Conservation (phyloP, 139 green algal species). For the Micractinium conductrix region DNA sequence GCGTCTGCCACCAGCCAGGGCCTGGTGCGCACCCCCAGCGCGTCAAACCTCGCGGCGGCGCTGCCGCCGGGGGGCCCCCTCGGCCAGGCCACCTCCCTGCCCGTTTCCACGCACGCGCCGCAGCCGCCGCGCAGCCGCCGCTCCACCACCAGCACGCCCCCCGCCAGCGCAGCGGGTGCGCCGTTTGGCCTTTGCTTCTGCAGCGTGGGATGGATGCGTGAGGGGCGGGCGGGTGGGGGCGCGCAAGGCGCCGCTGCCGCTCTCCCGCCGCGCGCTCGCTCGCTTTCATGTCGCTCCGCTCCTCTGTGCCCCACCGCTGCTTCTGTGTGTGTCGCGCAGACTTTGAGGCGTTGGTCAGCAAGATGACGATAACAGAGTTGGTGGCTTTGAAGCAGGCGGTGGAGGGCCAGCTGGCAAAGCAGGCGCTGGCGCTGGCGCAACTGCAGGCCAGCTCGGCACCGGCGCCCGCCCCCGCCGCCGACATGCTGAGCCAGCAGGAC, state of each 20-base stretch:
- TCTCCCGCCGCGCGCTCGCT: too few species aligned
- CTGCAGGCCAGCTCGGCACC: slow-evolving; percentile 3
- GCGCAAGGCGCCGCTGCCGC: too few species aligned
- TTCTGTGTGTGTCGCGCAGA: background rate
- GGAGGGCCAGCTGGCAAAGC: slow-evolving; percentile 23
- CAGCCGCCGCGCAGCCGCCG: background rate
- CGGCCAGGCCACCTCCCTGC: background rate
- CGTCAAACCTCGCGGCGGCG: background rate
- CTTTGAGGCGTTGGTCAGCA: background rate
- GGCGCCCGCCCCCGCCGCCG: background rate
- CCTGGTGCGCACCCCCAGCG: slow-evolving; percentile 4
- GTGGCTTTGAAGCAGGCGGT: slow-evolving; percentile 21
- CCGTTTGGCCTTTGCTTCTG: too few species aligned
- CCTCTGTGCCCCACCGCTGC: too few species aligned
- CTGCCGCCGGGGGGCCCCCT: background rate
- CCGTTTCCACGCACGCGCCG: background rate
- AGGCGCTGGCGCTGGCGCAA: slow-evolving; percentile 17
- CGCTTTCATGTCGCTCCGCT: too few species aligned
- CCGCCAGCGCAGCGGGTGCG: too few species aligned
- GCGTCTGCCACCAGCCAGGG: slow-evolving; percentile 6
- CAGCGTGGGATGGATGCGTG: too few species aligned
- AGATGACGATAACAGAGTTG: slow-evolving; percentile 11
- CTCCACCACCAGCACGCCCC: background rate
- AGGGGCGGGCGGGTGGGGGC: too few species aligned
- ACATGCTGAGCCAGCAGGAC: slow-evolving; percentile 25